Percentiles rank a stretch among this genome's conserved stretches.
Conservation (phyloP, 371 early-diverging fungal genomes). For the Fennellomyces sp. region DNA sequence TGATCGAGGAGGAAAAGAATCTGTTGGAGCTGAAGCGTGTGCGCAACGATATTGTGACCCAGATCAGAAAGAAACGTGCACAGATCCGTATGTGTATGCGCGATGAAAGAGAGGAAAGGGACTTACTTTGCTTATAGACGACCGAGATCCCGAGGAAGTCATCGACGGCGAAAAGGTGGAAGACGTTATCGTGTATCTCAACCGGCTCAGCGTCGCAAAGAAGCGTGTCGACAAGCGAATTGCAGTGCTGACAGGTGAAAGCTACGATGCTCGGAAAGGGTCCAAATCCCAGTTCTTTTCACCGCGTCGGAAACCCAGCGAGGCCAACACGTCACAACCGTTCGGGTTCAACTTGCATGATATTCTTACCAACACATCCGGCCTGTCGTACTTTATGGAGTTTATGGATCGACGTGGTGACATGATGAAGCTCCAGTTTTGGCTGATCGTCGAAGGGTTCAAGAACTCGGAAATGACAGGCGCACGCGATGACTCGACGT, state of each 20-base stretch:
- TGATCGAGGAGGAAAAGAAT: slow-evolving; percentile 75
- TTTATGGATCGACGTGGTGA: slow-evolving; percentile 77
- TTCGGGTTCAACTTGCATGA: slow-evolving; percentile 43
- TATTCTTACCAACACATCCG: slow-evolving; percentile 66
- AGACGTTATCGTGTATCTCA: slow-evolving; percentile 73
- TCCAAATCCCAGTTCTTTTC: slow-evolving; percentile 24
- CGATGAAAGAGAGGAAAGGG: neutral
- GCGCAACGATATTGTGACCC: slow-evolving; percentile 73
- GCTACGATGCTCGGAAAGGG: slow-evolving; percentile 25
- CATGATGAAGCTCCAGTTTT: slow-evolving; percentile 74
- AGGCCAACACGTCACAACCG: neutral
- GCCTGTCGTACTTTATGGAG: slow-evolving; percentile 82
- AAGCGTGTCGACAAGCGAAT: slow-evolving; percentile 78
- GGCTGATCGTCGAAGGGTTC: slow-evolving; percentile 76
- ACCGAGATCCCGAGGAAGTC: slow-evolving; percentile 70
- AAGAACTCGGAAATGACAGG: slow-evolving; percentile 32
- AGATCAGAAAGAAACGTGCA: slow-evolving; percentile 72
- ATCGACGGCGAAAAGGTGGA: slow-evolving; percentile 84
- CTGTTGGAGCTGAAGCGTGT: slow-evolving; percentile 66
- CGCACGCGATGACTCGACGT: slow-evolving; percentile 34
- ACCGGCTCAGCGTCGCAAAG: slow-evolving; percentile 73
- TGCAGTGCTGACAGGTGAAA: slow-evolving; percentile 58
- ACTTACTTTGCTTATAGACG: slow-evolving; percentile 37
- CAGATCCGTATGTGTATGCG: slow-evolving; percentile 43
- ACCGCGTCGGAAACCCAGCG: slow-evolving; percentile 21